Evolutionary conservation across 192 early-diverging fungal genomes (phyloP).

Genomic region (Linnemannia zychae): DNA sequence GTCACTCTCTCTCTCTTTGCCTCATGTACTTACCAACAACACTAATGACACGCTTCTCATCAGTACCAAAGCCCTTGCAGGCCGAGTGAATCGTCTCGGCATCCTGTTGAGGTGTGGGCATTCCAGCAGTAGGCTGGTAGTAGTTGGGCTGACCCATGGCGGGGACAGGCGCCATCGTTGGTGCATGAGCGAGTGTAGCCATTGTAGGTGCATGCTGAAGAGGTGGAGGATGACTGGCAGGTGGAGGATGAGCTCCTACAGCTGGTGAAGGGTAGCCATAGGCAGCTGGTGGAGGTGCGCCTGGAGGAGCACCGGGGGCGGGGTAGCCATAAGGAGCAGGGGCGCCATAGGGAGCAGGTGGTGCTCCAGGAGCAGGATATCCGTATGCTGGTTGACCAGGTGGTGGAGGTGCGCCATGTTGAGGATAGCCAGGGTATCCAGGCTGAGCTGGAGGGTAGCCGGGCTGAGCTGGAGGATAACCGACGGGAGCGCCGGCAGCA

Average conservation of each 20-base stretch:
- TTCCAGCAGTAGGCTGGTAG: conserved; percentile 12
- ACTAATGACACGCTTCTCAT: conserved; percentile 50
- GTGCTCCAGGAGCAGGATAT: conserved; percentile 12
- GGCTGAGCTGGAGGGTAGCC: too few species aligned
- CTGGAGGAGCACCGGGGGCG: conserved; percentile 8
- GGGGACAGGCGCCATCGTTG: conserved; percentile 17
- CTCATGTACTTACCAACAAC: conserved; percentile 54
- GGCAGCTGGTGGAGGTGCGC: background rate
- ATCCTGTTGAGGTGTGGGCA: conserved; percentile 53
- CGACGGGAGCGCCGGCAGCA: conserved; percentile 32
- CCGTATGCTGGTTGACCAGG: conserved; percentile 9
- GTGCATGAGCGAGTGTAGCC: background rate
- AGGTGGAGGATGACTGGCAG: conserved; percentile 9
- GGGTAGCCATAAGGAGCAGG: background rate
- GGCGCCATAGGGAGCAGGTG: background rate
- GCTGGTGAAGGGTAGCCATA: conserved; percentile 24
- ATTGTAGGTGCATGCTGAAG: background rate
- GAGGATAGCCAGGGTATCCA: conserved; percentile 24
- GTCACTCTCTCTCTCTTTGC: too few species aligned
- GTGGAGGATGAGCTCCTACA: conserved; percentile 4
- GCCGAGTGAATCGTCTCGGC: conserved; percentile 47
- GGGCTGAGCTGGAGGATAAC: conserved; percentile 14
- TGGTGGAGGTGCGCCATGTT: background rate
- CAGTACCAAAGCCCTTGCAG: conserved; percentile 47
- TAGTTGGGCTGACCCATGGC: conserved; percentile 15